A percentile compares a stretch with the other conserved stretches of the same genome.
Conservation (phyloP, 257 asterid genomes). For the Solanum chiquidenum region DNA sequence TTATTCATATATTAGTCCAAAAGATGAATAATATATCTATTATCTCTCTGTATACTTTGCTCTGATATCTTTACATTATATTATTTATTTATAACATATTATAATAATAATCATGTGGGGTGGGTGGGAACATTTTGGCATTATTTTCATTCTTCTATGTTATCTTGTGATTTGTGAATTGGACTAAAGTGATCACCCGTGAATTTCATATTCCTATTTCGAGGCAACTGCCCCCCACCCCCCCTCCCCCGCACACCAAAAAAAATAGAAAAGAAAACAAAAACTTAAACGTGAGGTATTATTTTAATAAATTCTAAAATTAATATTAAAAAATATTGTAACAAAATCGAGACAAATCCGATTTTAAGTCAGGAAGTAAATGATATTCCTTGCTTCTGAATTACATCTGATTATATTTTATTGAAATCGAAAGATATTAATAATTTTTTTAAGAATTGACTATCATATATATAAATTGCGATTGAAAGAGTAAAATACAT, state of each 20-base stretch:
- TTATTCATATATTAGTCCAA: too few species aligned
- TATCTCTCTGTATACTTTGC: too few species aligned
- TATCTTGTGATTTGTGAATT: not conserved
- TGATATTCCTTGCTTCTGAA: not conserved
- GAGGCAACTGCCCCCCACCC: not conserved
- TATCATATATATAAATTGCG: not conserved
- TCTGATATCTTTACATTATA: too few species aligned
- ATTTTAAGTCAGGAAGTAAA: not conserved
- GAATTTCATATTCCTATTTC: not conserved
- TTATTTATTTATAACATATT: too few species aligned
- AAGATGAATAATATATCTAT: too few species aligned
- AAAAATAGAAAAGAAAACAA: too few species aligned
- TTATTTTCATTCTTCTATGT: not conserved
- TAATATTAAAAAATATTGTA: not conserved
- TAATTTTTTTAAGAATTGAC: not conserved
- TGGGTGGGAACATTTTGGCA: not conserved
- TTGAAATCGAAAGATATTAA: not conserved
- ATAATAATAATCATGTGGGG: not conserved
- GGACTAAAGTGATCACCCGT: not conserved
- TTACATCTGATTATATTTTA: too few species aligned
- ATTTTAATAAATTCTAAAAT: not conserved
- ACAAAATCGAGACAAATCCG: not conserved
- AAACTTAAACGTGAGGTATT: not conserved
- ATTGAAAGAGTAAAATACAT: too few species aligned
- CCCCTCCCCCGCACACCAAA: fast-evolving